phyloP scores from a whole-genome alignment of 1,139 yeast genomes.

The Saccharomyces hybrid region DNA sequence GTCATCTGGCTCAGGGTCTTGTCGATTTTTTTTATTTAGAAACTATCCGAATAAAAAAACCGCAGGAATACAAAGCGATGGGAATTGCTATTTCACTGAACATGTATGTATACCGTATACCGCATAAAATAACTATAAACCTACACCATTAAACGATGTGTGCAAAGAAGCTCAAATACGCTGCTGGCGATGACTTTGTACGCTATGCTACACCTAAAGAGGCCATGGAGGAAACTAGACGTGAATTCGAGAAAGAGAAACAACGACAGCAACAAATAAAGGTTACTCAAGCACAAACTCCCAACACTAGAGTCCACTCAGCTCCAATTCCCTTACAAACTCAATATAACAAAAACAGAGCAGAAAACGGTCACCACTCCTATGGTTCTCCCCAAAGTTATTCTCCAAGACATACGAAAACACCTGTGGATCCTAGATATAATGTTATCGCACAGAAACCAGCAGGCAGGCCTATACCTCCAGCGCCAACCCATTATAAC shows the following conservation, averaged over 20 bases:
- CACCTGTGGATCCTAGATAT: background rate
- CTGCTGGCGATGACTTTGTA: conserved; percentile 32
- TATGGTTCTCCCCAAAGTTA: background rate
- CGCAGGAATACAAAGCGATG: background rate
- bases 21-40: background rate
- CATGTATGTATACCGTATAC: background rate
- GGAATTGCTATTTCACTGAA: background rate
- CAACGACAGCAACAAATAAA: conserved; percentile 7
- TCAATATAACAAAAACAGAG: background rate
- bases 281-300: conserved; percentile 6
- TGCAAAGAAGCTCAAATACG: conserved; percentile 29
- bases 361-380: background rate
- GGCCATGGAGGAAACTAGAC: conserved; percentile 28
- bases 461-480: background rate
- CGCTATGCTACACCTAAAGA: conserved; percentile 33
- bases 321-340: background rate
- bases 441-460: background rate
- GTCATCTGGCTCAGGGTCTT: background rate
- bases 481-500: background rate
- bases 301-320: background rate
- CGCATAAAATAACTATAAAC: background rate
- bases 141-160: conserved; percentile 16
- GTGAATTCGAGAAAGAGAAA: conserved; percentile 23
- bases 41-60: background rate
- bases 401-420: background rate